phyloP scores from a whole-genome alignment of 2,329 filamentous ascomycete species.

The Nemania sp. region DNA sequence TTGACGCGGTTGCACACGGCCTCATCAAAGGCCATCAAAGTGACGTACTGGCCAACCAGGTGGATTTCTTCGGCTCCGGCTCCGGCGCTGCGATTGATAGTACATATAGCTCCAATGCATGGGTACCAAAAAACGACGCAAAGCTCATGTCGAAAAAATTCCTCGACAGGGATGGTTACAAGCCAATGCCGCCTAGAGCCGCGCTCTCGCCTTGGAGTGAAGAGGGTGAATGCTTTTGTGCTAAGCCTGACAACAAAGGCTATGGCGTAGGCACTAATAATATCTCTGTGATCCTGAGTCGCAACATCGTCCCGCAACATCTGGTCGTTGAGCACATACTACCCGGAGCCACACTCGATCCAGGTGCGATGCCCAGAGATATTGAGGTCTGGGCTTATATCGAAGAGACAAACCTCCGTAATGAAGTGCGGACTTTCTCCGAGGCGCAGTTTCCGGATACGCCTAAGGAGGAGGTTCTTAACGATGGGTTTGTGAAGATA shows the following conservation, averaged over 20 bases:
- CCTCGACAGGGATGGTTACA: slow-evolving; percentile 34
- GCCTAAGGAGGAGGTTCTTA: slow-evolving; percentile 36
- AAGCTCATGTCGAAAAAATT: slow-evolving; percentile 33
- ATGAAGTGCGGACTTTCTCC: slow-evolving; percentile 51
- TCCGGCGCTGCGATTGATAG: slow-evolving; percentile 69
- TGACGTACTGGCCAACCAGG: slow-evolving; percentile 52
- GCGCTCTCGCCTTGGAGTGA: slow-evolving; percentile 76
- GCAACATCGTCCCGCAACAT: slow-evolving; percentile 66
- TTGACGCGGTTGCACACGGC: slow-evolving; percentile 53
- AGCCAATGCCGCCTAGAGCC: slow-evolving; percentile 47
- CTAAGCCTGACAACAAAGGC: slow-evolving; percentile 51
- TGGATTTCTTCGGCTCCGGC: slow-evolving; percentile 75
- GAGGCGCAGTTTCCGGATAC: slow-evolving; percentile 46
- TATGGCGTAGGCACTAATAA: slow-evolving; percentile 59
- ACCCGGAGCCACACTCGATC: slow-evolving; percentile 62
- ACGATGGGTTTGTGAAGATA: slow-evolving; percentile 59
- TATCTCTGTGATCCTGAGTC: slow-evolving; percentile 65
- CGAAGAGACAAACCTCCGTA: slow-evolving; percentile 49
- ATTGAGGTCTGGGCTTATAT: slow-evolving; percentile 73
- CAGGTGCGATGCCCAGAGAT: slow-evolving; percentile 64
- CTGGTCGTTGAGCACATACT: slow-evolving; percentile 75
- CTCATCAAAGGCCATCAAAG: slow-evolving; percentile 52
- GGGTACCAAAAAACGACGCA: slow-evolving; percentile 40
- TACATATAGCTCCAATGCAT: slow-evolving; percentile 63
- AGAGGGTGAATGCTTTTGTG: slow-evolving; percentile 87